Base-by-base conservation (phyloP, 768 basidiomycete species). In the Kwoniella heveanensis region DNA sequence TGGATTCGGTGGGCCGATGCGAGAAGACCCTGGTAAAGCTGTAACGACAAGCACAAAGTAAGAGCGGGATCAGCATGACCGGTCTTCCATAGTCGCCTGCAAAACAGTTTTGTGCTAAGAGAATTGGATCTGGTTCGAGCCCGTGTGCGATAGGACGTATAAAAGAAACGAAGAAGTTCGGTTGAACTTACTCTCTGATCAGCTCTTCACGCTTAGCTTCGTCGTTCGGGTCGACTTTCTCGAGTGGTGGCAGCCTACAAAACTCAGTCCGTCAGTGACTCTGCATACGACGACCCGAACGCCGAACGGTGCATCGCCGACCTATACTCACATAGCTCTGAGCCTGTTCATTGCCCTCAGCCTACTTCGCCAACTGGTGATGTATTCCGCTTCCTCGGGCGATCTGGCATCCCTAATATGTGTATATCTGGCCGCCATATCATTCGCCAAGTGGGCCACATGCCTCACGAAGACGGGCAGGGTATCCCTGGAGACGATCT, bases 381-480 rank as follows among this genome's bases (percentile, higher is more conserved):
- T 88, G 71, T 91, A 86, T 72, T 95, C 92, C 19, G 88, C 84
- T 27, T 85, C 85, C 9, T 91, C 90, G 48, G 82, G 81, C 64
- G 88, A 84, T 22, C 59, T 55, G 22, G 75, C 72, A 63, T 72
- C 67, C 56, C 64, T 46, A 8, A 91, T 93, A 62, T 85, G 83
- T 57, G 86, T 83, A 73, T 89, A 96, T 47, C 95, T 86, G 21
- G 88, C 87, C 1, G 91, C 88, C 76, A 95, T 92, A 86, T 93
- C 90, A 81, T 95, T 92, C 1, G 90, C 87, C 57, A 93, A 82
- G 26, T 95, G 82, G 67, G 90, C 88, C 51, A 98, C 85, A 73
- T 96, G 92, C 50, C 95, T 85, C 30, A 96, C 87, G 54, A 95
- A 83, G n/a, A 89, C 81, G 4, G 96, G 91, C 7, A 99, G 83